Base-by-base conservation (phyloP, 257 asterid species). In the Mitragyna speciosa region DNA sequence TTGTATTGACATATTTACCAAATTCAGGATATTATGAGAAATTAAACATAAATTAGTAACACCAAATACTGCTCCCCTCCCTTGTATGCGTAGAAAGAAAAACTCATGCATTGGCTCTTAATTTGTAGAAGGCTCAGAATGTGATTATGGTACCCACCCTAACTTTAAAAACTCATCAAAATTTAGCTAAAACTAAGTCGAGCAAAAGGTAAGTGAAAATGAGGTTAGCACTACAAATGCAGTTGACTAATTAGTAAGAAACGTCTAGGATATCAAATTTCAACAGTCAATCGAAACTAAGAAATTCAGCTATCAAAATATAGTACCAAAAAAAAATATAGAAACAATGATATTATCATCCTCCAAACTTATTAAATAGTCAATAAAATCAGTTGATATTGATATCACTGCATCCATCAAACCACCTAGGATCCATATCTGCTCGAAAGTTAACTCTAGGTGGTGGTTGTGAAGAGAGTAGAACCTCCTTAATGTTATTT, bases 381-480 rank as follows among this genome's bases (percentile, higher is more conserved):
- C 52, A 39, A 75, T 61, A 61, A 41, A 76, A 22, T 76, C 45
- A 74, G 8, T n/a, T 30, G 48, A 52, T 1, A 56, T 22, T 74
- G 33, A 30, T 31, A 31, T 17, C 6, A 54, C 24, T 41, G 0
- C 75, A 76, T 63, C 51, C 45, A 26, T 63, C 68, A 75, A 66
- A 30, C 20, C 17, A 52, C 41, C 28, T 12, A 56, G 39, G 39
- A 65, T 70, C 45, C 45, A 78, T 78, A 72, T 82, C 83, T 75
- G 78, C 82, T 78, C 76, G 81, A 64, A 88, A 86, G 78, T 88
- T 81, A 58, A 86, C 78, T 73, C 75, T 76, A 2, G 84, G 56
- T 45, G 80, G 81, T 52, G 79, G 70, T 31, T 59, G 47, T 15
- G 83, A 70, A 43, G 75, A 47, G 52, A 70, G 56, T 41, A 84